Base-by-base conservation (phyloP, 2,329 filamentous ascomycete genomes). In the Paracorniculantispora psalliotae region DNA sequence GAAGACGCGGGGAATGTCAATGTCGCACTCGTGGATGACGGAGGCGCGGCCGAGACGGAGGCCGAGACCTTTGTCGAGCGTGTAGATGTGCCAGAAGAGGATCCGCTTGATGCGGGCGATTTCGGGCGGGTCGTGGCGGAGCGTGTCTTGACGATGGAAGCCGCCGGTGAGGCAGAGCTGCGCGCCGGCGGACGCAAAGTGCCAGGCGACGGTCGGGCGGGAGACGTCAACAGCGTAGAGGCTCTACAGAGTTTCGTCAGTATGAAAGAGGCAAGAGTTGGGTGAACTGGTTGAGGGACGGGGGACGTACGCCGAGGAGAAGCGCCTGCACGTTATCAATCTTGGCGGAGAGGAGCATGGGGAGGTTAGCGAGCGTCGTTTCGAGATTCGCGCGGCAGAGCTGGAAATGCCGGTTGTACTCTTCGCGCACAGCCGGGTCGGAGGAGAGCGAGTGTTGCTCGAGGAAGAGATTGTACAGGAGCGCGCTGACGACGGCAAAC, bases 201-300 rank as follows among this genome's bases (percentile, higher is more conserved):
- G 81, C 80, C 84, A 86, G n/a, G 82, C 83, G 3, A 88, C 76
- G 0, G 83, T 84, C 1, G 84, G 83, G 41, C 83, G 82, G 3
- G 83, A 85, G 15, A 81, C 76, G 61, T 88, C 84, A 50, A 87
- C 79, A 13, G 84, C 79, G 64, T 87, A 83, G n/a, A 83, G 72
- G 4, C 82, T 77, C 82, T 87, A 52, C 17, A 8, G 26, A 30
- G 15, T 17, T 51, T 67, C 43, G 65, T 61, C 7, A 23, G 28
- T 9, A 28, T n/a, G 44, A 5, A 21, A 23, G 51, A 6, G 19
- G 15, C 13, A 33, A n/a, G 28, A n/a, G n/a, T n/a, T n/a, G n/a
- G n/a, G 13, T 7, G 30, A 7, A 6, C 1, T 23, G 10, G 19
- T 17, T n/a, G n/a, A n/a, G 10, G 4, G 19, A 21, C 28, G 53